Conservation (phyloP, 192 early-diverging fungal species). For the Irineochytrium annulatum region DNA sequence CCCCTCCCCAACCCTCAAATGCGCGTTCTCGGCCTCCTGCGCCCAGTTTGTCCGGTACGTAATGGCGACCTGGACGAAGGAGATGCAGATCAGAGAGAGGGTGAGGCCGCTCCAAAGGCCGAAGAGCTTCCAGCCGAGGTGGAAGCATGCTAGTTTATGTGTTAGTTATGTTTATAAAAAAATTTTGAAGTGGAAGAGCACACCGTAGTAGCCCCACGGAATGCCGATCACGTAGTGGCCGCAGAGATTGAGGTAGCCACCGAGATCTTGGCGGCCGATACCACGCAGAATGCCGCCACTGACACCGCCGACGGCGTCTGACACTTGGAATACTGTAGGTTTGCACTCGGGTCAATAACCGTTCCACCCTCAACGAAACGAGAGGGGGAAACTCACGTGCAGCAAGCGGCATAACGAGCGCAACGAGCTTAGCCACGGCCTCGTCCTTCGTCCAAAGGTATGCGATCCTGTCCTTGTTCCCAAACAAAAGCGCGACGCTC, state of each 20-base stretch:
- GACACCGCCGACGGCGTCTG: constrained; percentile 43
- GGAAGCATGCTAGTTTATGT: constrained; percentile 50
- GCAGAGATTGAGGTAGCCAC: constrained; percentile 42
- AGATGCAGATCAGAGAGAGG: constrained; percentile 47
- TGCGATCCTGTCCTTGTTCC: constrained; percentile 31
- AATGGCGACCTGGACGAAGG: constrained; percentile 37
- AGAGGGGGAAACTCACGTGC: constrained; percentile 44
- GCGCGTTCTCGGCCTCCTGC: constrained; percentile 27
- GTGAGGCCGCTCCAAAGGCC: constrained; percentile 51
- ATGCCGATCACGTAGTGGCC: constrained; percentile 22
- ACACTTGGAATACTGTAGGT: constrained; percentile 34
- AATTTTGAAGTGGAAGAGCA: neutral
- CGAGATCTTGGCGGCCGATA: constrained; percentile 70
- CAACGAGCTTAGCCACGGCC: constrained; percentile 67
- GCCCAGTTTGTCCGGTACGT: constrained; percentile 37
- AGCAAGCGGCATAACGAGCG: constrained; percentile 71
- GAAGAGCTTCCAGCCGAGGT: constrained; percentile 21
- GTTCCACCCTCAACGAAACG: no score
- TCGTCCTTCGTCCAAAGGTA: constrained; percentile 62
- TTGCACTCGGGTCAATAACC: no score
- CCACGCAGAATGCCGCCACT: constrained; percentile 69
- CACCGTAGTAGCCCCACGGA: constrained; percentile 14
- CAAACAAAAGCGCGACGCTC: constrained; percentile 6
- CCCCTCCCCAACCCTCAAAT: no score
- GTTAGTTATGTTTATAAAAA: constrained; percentile 38